Evolutionary conservation across 352 stramenopile species (phyloP).

Genomic region (Phytophthora constricta): DNA sequence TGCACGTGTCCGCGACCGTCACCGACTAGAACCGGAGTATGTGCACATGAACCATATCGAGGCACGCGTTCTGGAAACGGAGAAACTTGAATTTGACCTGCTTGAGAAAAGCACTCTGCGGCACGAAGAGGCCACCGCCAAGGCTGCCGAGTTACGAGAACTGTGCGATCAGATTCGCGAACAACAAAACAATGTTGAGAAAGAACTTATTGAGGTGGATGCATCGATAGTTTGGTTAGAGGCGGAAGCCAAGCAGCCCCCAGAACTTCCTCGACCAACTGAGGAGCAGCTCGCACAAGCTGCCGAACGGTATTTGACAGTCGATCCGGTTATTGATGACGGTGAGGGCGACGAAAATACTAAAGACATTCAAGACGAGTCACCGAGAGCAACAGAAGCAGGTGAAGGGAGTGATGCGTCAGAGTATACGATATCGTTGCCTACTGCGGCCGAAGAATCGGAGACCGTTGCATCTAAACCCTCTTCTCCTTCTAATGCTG

Average conservation of each 20-base stretch:
- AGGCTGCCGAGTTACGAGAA: slow-evolving; percentile 39
- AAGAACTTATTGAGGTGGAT: slow-evolving; percentile 42
- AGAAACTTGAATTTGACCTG: slow-evolving; percentile 72
- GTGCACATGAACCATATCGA: slow-evolving; percentile 73
- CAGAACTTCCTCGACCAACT: slow-evolving; percentile 40
- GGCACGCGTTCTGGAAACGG: slow-evolving; percentile 45
- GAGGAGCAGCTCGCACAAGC: slow-evolving; percentile 48
- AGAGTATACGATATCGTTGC: background rate
- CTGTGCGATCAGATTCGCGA: slow-evolving; percentile 44
- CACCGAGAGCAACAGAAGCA: background rate
- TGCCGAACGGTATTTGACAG: slow-evolving; percentile 40
- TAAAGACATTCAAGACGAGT: slow-evolving; percentile 10
- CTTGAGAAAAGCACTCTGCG: slow-evolving; percentile 69
- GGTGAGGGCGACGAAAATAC: slow-evolving; percentile 25
- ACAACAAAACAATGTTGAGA: slow-evolving; percentile 35
- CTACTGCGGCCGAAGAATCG: background rate
- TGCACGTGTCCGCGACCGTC: slow-evolving; percentile 40
- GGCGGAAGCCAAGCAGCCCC: slow-evolving; percentile 17
- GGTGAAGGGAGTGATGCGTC: background rate
- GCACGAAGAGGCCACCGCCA: slow-evolving; percentile 53
- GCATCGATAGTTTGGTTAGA: slow-evolving; percentile 43
- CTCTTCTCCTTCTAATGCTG: background rate
- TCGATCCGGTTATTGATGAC: slow-evolving; percentile 25
- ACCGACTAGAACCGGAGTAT: slow-evolving; percentile 60
- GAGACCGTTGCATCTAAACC: background rate